These are phyloP conservation scores for Nannizziopsis arthrosporioides DNA, from an alignment of 2,329 filamentous ascomycete genomes.

Conservation along the genomic window DNA sequence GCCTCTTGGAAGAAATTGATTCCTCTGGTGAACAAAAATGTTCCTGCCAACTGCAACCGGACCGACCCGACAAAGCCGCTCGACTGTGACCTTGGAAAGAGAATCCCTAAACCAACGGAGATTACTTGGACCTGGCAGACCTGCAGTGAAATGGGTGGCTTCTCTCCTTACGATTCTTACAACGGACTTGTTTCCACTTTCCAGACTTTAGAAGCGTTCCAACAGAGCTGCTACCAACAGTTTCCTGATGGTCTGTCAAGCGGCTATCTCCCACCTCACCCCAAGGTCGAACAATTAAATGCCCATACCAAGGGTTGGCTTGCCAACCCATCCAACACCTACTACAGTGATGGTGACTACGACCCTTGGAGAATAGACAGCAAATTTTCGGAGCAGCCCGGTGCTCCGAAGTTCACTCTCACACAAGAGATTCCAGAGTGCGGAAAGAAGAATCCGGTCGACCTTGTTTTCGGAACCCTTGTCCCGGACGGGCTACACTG, in stretches of 20 bases:
- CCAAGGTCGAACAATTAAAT: conserved; percentile 33
- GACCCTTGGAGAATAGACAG: conserved; percentile 43
- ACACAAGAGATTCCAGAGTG: conserved; percentile 37
- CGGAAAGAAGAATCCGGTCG: conserved; percentile 24
- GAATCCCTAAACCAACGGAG: conserved; percentile 24
- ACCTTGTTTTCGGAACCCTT: conserved; percentile 40
- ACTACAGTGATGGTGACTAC: conserved; percentile 41
- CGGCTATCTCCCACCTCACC: conserved; percentile 33
- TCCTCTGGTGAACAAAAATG: conserved; percentile 29
- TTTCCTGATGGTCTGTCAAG: conserved; percentile 35
- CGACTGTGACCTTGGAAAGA: conserved; percentile 30
- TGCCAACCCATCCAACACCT: conserved; percentile 42
- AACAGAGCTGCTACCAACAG: conserved; percentile 38
- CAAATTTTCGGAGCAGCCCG: conserved; percentile 31
- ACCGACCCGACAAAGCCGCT: conserved; percentile 17
- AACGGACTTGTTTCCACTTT: conserved; percentile 39
- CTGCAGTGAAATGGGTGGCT: conserved; percentile 44
- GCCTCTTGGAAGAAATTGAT: conserved; percentile 31
- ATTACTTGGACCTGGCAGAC: conserved; percentile 43
- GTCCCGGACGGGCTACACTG: conserved; percentile 38
- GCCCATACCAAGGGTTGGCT: conserved; percentile 39
- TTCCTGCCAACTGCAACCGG: conserved; percentile 33
- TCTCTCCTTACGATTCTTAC: conserved; percentile 36
- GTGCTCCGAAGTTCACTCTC: conserved; percentile 31
- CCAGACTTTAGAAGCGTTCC: conserved; percentile 35